Evolutionary conservation across 257 asterid species (phyloP).

Genomic region (Primulina eburnea): DNA sequence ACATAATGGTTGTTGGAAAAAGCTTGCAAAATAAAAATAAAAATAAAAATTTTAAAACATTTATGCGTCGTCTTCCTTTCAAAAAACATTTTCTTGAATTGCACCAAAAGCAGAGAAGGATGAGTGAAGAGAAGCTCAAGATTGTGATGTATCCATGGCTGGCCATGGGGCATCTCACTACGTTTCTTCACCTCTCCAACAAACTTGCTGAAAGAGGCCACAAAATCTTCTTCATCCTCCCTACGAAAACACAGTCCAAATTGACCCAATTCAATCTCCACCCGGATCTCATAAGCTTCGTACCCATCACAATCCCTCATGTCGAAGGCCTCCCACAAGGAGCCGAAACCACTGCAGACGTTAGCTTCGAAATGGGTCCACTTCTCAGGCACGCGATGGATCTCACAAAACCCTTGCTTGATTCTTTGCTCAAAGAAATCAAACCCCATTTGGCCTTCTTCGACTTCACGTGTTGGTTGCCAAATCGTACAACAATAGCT

Average conservation of each 20-base stretch:
- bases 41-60: no score
- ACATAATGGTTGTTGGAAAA: no score
- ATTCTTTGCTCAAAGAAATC: conserved; percentile 25
- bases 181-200: conserved; percentile 44
- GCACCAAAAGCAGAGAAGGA: background rate
- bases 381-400: conserved; percentile 49
- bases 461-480: conserved; percentile 52
- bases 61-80: background rate
- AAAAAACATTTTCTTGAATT: background rate
- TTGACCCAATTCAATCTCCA: conserved; percentile 33
- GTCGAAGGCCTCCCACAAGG: conserved; percentile 49
- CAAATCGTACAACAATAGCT: no score
- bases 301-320: conserved; percentile 39
- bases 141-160: conserved; percentile 62
- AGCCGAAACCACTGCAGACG: conserved; percentile 48
- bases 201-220: conserved; percentile 54
- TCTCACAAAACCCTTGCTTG: conserved; percentile 34
- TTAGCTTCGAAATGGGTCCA: background rate
- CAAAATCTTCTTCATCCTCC: conserved; percentile 37
- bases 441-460: conserved; percentile 45
- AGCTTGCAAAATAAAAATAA: no score
- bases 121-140: background rate
- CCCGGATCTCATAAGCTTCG: conserved; percentile 37
- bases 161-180: conserved; percentile 52
- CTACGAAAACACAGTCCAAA: conserved; percentile 23